Evolutionary conservation across 2,329 filamentous ascomycete species (phyloP), one percentile per base, ranked within the genome.

Genomic region (Dryadomyces quercivorus): DNA sequence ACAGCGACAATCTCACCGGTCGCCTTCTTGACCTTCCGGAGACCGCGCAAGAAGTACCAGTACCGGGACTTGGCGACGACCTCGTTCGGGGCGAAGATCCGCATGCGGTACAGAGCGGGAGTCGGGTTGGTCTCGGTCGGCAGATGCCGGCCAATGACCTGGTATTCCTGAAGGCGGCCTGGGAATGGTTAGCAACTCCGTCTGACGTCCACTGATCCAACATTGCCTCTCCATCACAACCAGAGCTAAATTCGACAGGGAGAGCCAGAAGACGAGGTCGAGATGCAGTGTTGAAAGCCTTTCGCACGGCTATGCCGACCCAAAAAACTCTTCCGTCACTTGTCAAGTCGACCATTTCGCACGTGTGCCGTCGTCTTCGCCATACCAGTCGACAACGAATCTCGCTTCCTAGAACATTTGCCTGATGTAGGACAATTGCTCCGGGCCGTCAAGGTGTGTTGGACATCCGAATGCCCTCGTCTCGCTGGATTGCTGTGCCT

Each of bases 141-240:
- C 86, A 98, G 77, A 78, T 96, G 92, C 78, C 94, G 92, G 80
- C 94, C 93, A 73, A 98, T 95, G 81, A 98, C 92, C 85, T 97
- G 93, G 85, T 95, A 98, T 85, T 98, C 93, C 75, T 90, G 88
- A 80, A 98, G 91, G 84, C 93, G 93, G 89, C 91, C 93, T 98
- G 50, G 50, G 49, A 55, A 53, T 45, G 57, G 63, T 62, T 57
- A 61, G 63, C 51, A 51, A 34, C 16, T n/a, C 16, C 43, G 18
- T 45, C 18, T 20, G n/a, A 45, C 38, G 3, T 16, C 12, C 4
- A 36, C 49, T 21, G 20, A 15, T n/a, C 38, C 12, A n/a, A 8
- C 26, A 31, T 5, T 31, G 26, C 26, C 26, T 31, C 26, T 31
- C 26, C 26, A 15, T 18, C 47, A 5, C 34, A 12, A 42, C 36